A percentile compares a stretch with the other conserved stretches of the same genome.
Evolutionary conservation across 116 monocot species (phyloP).

Genomic region (Zostera marina): DNA sequence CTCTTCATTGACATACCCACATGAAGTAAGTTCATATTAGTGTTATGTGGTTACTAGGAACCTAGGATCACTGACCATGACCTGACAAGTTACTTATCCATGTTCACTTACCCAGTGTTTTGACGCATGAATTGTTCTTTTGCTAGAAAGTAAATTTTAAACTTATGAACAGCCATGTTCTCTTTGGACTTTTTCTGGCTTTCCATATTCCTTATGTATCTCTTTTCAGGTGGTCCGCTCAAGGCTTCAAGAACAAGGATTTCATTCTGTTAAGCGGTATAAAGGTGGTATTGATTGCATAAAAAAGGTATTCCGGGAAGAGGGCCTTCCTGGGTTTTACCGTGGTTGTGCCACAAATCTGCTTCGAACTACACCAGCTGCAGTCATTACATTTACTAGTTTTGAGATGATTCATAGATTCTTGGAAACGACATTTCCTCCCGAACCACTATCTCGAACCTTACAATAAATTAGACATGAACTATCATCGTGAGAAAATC

Average conservation of each 20-base stretch:
- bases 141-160: not conserved
- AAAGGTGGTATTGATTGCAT: constrained; percentile 60
- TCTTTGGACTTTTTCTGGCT: not conserved
- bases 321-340: constrained; percentile 72
- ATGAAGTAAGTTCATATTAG: constrained; percentile 41
- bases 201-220: not conserved
- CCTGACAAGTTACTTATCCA: no score
- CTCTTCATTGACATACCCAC: constrained; percentile 83
- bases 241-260: constrained; percentile 75
- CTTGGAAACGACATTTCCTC: constrained; percentile 32
- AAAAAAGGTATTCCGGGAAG: constrained; percentile 43
- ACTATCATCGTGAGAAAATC: not conserved
- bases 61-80: not conserved
- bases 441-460: constrained; percentile 39
- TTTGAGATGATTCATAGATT: constrained; percentile 95
- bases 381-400: constrained; percentile 88
- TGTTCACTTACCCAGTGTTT: no score
- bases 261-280: constrained; percentile 38
- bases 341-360: constrained; percentile 84
- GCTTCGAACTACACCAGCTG: constrained; percentile 75
- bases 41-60: no score
- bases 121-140: no score
- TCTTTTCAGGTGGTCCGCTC: constrained; percentile 65
- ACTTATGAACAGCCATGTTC: not conserved
- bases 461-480: constrained; percentile 17